phyloP scores from a whole-genome alignment of 2,329 filamentous ascomycete genomes.

The Lachnellula occidentalis region DNA sequence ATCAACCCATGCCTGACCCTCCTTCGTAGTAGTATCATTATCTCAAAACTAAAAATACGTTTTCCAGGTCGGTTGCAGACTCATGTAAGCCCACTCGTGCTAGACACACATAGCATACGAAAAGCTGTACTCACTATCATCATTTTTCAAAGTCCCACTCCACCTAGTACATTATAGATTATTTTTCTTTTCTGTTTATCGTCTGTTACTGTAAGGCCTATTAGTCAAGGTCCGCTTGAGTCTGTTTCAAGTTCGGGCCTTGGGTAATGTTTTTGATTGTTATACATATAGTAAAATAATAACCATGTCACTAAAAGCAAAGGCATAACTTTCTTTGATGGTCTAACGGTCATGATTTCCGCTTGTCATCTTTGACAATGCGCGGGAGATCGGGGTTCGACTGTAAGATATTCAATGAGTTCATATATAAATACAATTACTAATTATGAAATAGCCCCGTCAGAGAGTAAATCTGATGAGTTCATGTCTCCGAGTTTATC shows the following conservation, averaged over 20 bases:
- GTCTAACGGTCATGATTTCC: constrained; percentile 36
- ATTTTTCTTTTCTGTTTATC: background rate
- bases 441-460: background rate
- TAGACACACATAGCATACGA: too few relatives aligned
- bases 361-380: constrained; percentile 29
- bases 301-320: background rate
- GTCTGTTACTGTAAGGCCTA: background rate
- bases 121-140: too few relatives aligned
- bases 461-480: background rate
- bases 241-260: background rate
- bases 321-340: constrained; percentile 27
- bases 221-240: background rate
- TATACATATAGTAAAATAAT: background rate
- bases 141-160: too few relatives aligned
- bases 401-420: constrained; percentile 2
- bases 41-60: too few relatives aligned
- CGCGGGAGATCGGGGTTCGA: constrained; percentile 25
- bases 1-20: too few relatives aligned
- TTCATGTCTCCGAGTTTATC: background rate
- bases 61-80: too few relatives aligned
- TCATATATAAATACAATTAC: too few relatives aligned
- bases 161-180: too few relatives aligned
- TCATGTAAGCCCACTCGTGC: too few relatives aligned
- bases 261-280: too few relatives aligned
- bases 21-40: too few relatives aligned